A percentile compares a stretch with the other conserved stretches of the same genome.
Conservation (phyloP, 83 land plant species). For the Picea abies region DNA sequence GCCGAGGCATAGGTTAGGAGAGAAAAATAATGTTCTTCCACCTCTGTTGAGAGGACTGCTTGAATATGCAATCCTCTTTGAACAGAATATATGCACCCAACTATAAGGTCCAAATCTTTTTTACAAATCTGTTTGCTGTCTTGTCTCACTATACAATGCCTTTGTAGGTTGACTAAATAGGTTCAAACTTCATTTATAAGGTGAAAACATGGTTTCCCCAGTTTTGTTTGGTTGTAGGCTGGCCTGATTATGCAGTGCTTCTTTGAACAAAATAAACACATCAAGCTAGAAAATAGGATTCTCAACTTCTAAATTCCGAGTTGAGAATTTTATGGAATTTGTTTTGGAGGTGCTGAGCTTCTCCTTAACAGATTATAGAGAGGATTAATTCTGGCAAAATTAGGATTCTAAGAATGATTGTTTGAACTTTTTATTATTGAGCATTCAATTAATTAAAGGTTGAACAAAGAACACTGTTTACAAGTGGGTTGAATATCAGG, state of each 20-base stretch:
- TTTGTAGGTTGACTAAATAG: neutral
- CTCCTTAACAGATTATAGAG: neutral
- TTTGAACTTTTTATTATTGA: neutral
- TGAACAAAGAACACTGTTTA: neutral
- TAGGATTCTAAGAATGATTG: neutral
- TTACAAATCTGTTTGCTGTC: neutral
- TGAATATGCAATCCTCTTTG: neutral
- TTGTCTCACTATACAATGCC: neutral
- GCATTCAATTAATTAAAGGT: neutral
- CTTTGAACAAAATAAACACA: neutral
- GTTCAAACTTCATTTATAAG: neutral
- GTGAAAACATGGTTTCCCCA: neutral
- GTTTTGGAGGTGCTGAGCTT: neutral
- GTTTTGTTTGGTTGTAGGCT: neutral
- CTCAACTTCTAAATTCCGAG: neutral
- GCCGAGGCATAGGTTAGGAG: neutral
- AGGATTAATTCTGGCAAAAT: neutral
- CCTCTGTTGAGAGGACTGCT: neutral
- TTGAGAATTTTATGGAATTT: neutral
- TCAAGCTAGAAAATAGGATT: neutral
- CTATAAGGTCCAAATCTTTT: neutral
- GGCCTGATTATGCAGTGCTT: neutral
- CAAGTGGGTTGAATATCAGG: neutral
- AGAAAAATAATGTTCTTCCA: neutral
- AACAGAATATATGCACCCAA: neutral